Evolutionary conservation across 2,329 filamentous ascomycete species (phyloP).

Genomic region (Fusarium pseudonygamai): DNA sequence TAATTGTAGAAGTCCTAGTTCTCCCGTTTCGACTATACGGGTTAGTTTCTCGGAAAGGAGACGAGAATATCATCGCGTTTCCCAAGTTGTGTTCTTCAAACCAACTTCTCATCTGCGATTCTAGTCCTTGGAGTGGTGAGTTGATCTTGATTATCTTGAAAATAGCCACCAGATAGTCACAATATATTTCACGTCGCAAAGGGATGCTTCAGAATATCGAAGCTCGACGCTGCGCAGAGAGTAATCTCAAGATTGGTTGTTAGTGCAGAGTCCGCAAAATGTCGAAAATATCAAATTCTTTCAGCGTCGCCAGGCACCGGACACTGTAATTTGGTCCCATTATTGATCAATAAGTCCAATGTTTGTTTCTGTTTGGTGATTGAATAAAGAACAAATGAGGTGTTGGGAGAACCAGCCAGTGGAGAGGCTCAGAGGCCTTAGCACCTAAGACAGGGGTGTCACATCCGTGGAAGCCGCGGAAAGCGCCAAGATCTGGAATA

Average conservation of each 20-base stretch:
- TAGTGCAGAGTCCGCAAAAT: neutral
- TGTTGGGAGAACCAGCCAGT: neutral
- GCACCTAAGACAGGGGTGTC: neutral
- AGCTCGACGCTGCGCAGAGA: neutral
- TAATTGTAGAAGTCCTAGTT: neutral
- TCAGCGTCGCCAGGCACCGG: no score
- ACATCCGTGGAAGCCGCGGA: neutral
- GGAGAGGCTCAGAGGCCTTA: no score
- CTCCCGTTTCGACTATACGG: neutral
- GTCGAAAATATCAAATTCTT: neutral
- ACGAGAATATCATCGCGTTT: neutral
- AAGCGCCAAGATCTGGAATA: neutral
- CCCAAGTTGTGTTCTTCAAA: neutral
- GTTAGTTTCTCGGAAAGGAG: neutral
- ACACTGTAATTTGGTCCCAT: accelerated
- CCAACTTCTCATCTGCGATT: neutral
- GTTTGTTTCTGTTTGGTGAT: neutral
- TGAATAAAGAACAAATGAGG: neutral
- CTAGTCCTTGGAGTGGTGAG: neutral
- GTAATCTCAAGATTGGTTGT: neutral
- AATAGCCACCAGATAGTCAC: neutral
- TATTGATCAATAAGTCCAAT: neutral
- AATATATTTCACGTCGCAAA: accelerated
- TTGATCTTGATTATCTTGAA: neutral
- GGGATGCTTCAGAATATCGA: neutral